Percentiles rank a stretch among this genome's conserved stretches.
These are phyloP conservation scores for Phaeosphaeria sp. DNA, from an alignment of 2,329 filamentous ascomycete genomes.

Conservation along the genomic window DNA sequence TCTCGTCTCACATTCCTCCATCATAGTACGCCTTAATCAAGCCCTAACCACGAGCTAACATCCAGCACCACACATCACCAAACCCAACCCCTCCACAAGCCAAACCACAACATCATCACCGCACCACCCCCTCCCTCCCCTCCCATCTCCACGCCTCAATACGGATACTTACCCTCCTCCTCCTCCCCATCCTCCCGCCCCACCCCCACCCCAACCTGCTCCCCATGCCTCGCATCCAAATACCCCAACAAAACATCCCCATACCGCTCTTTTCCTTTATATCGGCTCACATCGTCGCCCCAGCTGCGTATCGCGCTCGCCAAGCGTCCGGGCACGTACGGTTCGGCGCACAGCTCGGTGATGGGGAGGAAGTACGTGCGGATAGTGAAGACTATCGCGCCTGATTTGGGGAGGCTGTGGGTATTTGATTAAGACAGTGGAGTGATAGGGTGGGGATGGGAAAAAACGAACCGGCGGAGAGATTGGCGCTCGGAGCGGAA, in stretches of 20 bases:
- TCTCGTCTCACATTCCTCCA: no score
- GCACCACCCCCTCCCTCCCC: neutral
- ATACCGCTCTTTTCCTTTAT: slow-evolving; percentile 81
- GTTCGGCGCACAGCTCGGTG: slow-evolving; percentile 70
- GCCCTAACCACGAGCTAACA: no score
- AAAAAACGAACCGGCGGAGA: slow-evolving; percentile 20
- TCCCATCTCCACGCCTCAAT: slow-evolving; percentile 33
- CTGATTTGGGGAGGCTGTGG: slow-evolving; percentile 49
- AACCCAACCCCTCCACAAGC: no score
- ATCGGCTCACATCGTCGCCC: slow-evolving; percentile 76
- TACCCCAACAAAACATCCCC: slow-evolving; percentile 76
- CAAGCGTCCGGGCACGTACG: slow-evolving; percentile 77
- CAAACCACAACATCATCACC: no score
- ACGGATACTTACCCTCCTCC: slow-evolving; percentile 65
- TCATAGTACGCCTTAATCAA: no score
- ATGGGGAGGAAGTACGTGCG: slow-evolving; percentile 80
- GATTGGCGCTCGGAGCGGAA: slow-evolving; percentile 81
- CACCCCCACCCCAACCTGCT: slow-evolving; percentile 73
- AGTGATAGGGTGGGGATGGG: no score
- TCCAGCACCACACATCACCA: no score
- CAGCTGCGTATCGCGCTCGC: slow-evolving; percentile 82
- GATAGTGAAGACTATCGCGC: slow-evolving; percentile 72
- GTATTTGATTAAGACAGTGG: no score
- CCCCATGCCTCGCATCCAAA: slow-evolving; percentile 74
- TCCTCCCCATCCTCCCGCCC: slow-evolving; percentile 68